These are phyloP conservation scores for Phyllosticta citrichinensis DNA, from an alignment of 2,329 filamentous ascomycete species.

Conservation along the genomic window DNA sequence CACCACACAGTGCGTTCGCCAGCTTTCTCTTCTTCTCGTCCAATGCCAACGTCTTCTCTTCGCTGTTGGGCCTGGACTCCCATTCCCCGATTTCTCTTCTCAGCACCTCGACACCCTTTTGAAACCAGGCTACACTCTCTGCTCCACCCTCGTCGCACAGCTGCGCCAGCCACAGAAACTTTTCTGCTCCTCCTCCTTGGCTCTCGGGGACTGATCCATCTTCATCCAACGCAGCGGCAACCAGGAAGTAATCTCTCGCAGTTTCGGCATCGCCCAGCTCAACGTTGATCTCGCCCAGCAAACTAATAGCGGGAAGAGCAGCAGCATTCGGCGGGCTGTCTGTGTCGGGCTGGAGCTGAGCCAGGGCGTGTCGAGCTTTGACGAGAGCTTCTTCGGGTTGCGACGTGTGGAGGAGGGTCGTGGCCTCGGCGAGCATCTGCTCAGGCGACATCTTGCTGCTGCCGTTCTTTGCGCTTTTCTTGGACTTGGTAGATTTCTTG, in stretches of 20 bases:
- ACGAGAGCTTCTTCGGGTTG: slow-evolving; percentile 48
- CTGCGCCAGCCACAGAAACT: slow-evolving; percentile 91
- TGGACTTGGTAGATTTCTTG: slow-evolving; percentile 25
- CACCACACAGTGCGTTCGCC: slow-evolving; percentile 83
- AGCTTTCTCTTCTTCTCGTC: slow-evolving; percentile 73
- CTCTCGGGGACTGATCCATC: slow-evolving; percentile 61
- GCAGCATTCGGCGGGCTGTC: slow-evolving; percentile 27
- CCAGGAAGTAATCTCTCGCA: slow-evolving; percentile 61
- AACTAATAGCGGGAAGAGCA: slow-evolving; percentile 57
- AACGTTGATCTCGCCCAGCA: slow-evolving; percentile 72
- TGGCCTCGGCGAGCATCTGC: slow-evolving; percentile 47
- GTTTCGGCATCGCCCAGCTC: slow-evolving; percentile 72
- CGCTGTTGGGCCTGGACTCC: slow-evolving; percentile 35
- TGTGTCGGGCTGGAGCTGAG: slow-evolving; percentile 32
- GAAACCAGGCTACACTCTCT: slow-evolving; percentile 52
- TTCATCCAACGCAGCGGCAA: slow-evolving; percentile 65
- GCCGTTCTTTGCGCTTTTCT: slow-evolving; percentile 23
- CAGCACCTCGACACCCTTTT: slow-evolving; percentile 61
- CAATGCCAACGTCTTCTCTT: slow-evolving; percentile 29
- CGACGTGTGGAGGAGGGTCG: slow-evolving; percentile 47
- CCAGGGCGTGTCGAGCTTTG: slow-evolving; percentile 44
- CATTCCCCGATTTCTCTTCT: slow-evolving; percentile 59
- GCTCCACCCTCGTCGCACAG: slow-evolving; percentile 57
- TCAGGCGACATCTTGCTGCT: slow-evolving; percentile 41
- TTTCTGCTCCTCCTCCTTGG: slow-evolving; percentile 76